Conservation (phyloP, 2,329 filamentous ascomycete genomes). For the Ophiobolus disseminans region DNA sequence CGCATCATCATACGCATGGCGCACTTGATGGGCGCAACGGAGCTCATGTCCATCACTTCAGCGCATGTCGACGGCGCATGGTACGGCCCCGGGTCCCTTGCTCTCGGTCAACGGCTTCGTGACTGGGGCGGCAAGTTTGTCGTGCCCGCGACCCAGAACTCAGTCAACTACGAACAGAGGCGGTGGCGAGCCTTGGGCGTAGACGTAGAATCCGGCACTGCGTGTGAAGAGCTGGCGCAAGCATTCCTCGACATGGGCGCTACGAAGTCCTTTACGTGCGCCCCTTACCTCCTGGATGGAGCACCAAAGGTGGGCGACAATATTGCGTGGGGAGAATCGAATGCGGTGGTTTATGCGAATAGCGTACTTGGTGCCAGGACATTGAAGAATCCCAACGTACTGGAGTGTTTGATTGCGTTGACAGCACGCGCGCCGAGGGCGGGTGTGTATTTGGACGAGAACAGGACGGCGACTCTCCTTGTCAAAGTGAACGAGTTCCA, state of each 20-base stretch:
- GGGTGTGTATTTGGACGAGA: not conserved
- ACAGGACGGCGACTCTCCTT: not conserved
- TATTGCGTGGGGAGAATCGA: constrained; percentile 56
- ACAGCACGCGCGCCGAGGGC: not conserved
- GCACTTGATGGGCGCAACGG: not conserved
- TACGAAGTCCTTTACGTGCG: constrained; percentile 53
- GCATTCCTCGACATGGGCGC: constrained; percentile 54
- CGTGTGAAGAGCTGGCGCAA: constrained; percentile 46
- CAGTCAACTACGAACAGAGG: constrained; percentile 53
- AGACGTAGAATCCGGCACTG: constrained; percentile 35
- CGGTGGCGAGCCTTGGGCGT: constrained; percentile 51
- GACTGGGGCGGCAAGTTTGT: constrained; percentile 45
- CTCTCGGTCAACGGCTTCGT: constrained; percentile 48
- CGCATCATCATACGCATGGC: not conserved
- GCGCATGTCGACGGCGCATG: constrained; percentile 57
- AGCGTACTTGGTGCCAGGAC: constrained; percentile 56
- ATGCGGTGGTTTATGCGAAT: constrained; percentile 57
- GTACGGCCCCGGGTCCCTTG: constrained; percentile 49
- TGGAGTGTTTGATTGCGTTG: not conserved
- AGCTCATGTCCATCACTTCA: constrained; percentile 28
- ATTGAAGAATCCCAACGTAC: constrained; percentile 48
- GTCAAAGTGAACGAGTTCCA: not conserved
- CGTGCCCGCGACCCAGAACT: constrained; percentile 53
- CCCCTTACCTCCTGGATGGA: constrained; percentile 52
- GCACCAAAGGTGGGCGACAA: constrained; percentile 49